Evolutionary conservation across 345 rosid genomes (phyloP).

Genomic region (Leavenworthia alabamica): DNA sequence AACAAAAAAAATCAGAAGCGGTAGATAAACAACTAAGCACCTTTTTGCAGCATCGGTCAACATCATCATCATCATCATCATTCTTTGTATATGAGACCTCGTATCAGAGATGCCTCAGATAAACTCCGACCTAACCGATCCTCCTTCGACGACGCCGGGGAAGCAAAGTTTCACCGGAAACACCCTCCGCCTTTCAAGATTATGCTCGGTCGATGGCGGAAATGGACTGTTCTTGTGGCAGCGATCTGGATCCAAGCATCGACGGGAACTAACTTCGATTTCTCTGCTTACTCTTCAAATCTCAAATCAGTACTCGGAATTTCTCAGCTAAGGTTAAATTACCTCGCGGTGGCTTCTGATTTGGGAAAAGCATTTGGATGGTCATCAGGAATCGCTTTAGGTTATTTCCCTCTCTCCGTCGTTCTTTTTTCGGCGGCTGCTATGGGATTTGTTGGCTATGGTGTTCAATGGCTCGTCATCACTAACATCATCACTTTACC

Average conservation of each 20-base stretch:
- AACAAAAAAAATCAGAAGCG: not conserved
- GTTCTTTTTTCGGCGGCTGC: constrained; percentile 53
- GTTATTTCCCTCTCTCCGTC: constrained; percentile 49
- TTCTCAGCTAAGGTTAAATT: constrained; percentile 64
- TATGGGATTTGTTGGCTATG: constrained; percentile 54
- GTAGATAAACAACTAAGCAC: constrained; percentile 13
- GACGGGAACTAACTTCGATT: constrained; percentile 79
- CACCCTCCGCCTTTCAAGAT: constrained; percentile 21
- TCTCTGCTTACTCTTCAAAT: constrained; percentile 58
- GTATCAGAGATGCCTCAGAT: constrained; percentile 26
- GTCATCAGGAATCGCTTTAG: constrained; percentile 57
- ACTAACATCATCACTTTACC: constrained; percentile 42
- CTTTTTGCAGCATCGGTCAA: constrained; percentile 18
- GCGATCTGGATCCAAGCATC: constrained; percentile 75
- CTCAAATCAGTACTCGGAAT: constrained; percentile 59
- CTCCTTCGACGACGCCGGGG: constrained; percentile 23
- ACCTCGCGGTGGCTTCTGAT: constrained; percentile 69
- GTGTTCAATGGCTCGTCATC: constrained; percentile 70
- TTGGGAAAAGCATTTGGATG: constrained; percentile 76
- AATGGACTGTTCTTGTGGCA: constrained; percentile 61
- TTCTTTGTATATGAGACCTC: constrained; percentile 32
- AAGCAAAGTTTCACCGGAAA: constrained; percentile 23
- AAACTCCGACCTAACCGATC: constrained; percentile 21
- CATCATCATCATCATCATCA: constrained; percentile 7
- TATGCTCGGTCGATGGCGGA: constrained; percentile 54